Evolutionary conservation across 805 yeast species (phyloP).

Genomic region (Yarrowia bubula): DNA sequence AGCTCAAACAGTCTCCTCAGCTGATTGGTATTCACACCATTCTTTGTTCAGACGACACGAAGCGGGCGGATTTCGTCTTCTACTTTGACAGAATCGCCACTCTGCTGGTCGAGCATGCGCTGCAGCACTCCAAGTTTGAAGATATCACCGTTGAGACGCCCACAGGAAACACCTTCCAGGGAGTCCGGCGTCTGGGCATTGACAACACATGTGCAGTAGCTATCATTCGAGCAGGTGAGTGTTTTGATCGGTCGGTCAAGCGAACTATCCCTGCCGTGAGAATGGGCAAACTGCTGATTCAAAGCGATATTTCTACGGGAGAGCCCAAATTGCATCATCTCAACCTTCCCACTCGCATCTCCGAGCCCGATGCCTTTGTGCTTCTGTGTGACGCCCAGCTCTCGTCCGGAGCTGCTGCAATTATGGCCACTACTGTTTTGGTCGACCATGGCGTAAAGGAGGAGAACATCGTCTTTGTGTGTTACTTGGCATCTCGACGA

Average conservation of each 20-base stretch:
- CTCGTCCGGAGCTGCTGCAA: conserved; percentile 88
- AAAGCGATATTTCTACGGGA: conserved; percentile 84
- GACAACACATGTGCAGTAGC: conserved; percentile 68
- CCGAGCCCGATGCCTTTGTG: conserved; percentile 39
- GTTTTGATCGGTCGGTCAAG: conserved; percentile 76
- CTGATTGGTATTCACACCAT: conserved; percentile 69
- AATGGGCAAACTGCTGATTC: conserved; percentile 81
- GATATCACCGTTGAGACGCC: conserved; percentile 46
- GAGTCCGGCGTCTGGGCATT: conserved; percentile 38
- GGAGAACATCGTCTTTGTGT: conserved; percentile 62
- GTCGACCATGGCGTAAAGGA: conserved; percentile 72
- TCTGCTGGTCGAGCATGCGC: conserved; percentile 63
- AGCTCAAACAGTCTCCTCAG: conserved; percentile 57
- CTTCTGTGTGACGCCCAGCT: conserved; percentile 83
- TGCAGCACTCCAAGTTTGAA: conserved; percentile 39
- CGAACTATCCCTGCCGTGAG: conserved; percentile 69
- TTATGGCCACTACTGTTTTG: conserved; percentile 89
- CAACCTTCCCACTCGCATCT: conserved; percentile 53
- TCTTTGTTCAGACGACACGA: conserved; percentile 53
- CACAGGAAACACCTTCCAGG: conserved; percentile 36
- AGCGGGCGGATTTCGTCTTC: conserved; percentile 77
- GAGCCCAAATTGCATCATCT: conserved; percentile 92
- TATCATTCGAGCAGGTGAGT: conserved; percentile 87
- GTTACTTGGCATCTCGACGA: conserved; percentile 72
- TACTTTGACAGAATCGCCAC: conserved; percentile 81